These are phyloP conservation scores for Paecilomyces fulvus DNA, from an alignment of 2,329 filamentous ascomycete species.

Conservation along the genomic window DNA sequence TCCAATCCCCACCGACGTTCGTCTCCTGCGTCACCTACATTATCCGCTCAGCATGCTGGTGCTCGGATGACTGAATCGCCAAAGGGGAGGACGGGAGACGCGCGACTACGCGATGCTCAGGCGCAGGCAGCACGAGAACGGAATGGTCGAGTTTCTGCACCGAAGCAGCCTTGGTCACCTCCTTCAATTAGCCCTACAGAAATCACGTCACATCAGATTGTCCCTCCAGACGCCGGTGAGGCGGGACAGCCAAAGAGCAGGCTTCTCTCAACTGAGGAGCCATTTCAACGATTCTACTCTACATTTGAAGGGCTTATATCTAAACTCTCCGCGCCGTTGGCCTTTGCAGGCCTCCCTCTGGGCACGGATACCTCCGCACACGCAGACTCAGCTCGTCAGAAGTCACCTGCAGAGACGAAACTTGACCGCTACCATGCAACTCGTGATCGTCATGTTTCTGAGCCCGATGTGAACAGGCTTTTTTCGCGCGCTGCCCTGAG, in stretches of 20 bases:
- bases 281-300: constrained; percentile 84
- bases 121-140: constrained; percentile 16
- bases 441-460: constrained; percentile 34
- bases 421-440: constrained; percentile 31
- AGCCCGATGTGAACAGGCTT: constrained; percentile 72
- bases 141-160: constrained; percentile 12
- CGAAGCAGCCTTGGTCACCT: constrained; percentile 27
- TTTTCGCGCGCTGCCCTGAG: constrained; percentile 80
- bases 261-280: constrained; percentile 51
- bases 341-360: constrained; percentile 85
- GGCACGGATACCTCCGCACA: constrained; percentile 38
- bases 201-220: constrained; percentile 24
- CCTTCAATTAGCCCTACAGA: constrained; percentile 26
- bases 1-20: constrained; percentile 43
- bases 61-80: constrained; percentile 57
- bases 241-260: constrained; percentile 9
- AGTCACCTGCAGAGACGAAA: constrained; percentile 27
- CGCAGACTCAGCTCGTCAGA: constrained; percentile 17
- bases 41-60: constrained; percentile 65
- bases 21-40: constrained; percentile 61
- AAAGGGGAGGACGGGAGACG: constrained; percentile 22
- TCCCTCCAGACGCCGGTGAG: constrained; percentile 22
- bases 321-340: constrained; percentile 78
- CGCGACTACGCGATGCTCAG: constrained; percentile 15
- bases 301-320: constrained; percentile 86